A percentile compares a stretch with the other conserved stretches of the same genome.
These are phyloP conservation scores for Limonium bicolor DNA, from an alignment of 148 eudicot species.

Conservation along the genomic window DNA sequence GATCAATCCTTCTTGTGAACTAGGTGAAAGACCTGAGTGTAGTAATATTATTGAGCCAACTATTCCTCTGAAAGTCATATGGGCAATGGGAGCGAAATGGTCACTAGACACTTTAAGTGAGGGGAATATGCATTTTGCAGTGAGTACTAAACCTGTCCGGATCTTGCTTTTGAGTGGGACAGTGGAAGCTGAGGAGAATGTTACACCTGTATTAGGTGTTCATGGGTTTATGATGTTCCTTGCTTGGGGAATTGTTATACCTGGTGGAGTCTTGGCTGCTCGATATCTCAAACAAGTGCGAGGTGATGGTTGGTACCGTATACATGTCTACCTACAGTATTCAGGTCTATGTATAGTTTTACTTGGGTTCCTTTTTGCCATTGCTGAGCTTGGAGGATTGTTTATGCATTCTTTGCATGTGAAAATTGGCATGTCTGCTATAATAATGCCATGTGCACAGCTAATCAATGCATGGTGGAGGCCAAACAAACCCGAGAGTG, in stretches of 20 bases:
- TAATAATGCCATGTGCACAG: constrained; percentile 43
- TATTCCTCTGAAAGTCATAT: too few species aligned
- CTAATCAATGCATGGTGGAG: constrained; percentile 59
- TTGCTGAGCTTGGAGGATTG: constrained; percentile 78
- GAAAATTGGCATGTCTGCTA: constrained; percentile 58
- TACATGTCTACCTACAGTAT: constrained; percentile 71
- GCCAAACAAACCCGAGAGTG: constrained; percentile 49
- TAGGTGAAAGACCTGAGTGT: constrained; percentile 51
- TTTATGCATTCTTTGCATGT: constrained; percentile 49
- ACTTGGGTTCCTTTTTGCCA: constrained; percentile 86
- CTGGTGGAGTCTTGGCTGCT: constrained; percentile 67
- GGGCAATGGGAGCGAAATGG: constrained; percentile 89
- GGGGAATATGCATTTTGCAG: constrained; percentile 66
- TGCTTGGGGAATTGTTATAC: constrained; percentile 84
- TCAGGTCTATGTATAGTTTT: constrained; percentile 61
- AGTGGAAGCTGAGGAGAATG: constrained; percentile 70
- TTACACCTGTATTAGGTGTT: constrained; percentile 77
- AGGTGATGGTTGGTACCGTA: constrained; percentile 66
- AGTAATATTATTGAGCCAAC: too few species aligned
- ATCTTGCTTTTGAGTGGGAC: constrained; percentile 64
- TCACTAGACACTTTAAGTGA: constrained; percentile 42
- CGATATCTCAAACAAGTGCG: constrained; percentile 61
- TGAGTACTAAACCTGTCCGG: constrained; percentile 58
- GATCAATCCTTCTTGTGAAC: constrained; percentile 44
- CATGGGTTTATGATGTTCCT: too few species aligned